Percentiles rank a stretch among this genome's conserved stretches.
phyloP scores from a whole-genome alignment of 257 asterid species.

The Scutellaria galericulata region DNA sequence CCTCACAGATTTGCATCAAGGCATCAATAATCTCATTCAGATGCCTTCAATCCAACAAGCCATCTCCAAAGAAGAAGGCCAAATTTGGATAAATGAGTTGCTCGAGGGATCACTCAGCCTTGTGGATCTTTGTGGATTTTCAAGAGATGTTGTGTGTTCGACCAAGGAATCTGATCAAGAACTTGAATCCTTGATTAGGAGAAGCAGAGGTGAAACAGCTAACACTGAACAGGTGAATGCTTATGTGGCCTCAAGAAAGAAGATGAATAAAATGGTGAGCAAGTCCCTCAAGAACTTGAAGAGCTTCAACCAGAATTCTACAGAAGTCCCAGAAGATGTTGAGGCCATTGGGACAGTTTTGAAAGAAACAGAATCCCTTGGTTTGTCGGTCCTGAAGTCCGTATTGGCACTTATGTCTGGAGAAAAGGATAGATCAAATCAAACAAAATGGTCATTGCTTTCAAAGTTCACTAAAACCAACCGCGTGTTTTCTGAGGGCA shows the following conservation, averaged over 20 bases:
- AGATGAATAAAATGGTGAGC: too few relatives aligned
- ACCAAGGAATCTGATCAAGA: conserved; percentile 37
- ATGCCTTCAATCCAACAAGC: conserved; percentile 40
- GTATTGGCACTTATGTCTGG: conserved; percentile 21
- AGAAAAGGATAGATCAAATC: too few relatives aligned
- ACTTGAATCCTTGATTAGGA: conserved; percentile 42
- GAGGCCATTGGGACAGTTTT: too few relatives aligned
- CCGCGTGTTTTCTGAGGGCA: too few relatives aligned
- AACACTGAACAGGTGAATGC: too few relatives aligned
- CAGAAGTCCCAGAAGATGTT: too few relatives aligned
- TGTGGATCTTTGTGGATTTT: conserved; percentile 41
- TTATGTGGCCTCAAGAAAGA: too few relatives aligned
- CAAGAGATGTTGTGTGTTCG: conserved; percentile 26
- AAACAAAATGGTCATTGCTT: too few relatives aligned
- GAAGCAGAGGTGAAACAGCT: conserved; percentile 23
- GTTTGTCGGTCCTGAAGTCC: conserved; percentile 30
- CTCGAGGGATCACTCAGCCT: conserved; percentile 43
- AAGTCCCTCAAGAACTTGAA: too few relatives aligned
- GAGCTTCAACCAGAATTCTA: too few relatives aligned
- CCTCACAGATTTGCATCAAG: conserved; percentile 37
- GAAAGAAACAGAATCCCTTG: too few relatives aligned
- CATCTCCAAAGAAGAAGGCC: conserved; percentile 14
- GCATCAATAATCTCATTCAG: conserved; percentile 27
- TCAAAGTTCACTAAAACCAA: too few relatives aligned
- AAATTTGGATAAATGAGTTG: conserved; percentile 32